Evolutionary conservation across 441 rosid species (phyloP), one percentile per base, ranked within the genome.

Genomic region (Syzygium malaccense): DNA sequence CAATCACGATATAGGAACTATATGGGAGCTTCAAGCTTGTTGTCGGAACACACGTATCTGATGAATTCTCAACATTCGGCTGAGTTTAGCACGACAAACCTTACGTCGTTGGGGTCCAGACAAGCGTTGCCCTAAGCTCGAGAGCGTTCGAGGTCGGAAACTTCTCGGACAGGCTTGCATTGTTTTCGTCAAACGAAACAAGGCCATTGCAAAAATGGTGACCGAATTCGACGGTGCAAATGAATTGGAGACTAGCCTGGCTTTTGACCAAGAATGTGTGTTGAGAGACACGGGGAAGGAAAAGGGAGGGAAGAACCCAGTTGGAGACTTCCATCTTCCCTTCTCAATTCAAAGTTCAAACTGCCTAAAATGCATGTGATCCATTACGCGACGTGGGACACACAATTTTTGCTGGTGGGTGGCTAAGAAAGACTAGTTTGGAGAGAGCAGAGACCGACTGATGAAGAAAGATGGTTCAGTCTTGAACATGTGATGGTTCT

Each of bases 11-110:
- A 71, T 20, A 4, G 28, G 83, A 71, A 71, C 14, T 12, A 37
- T 23, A 23, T 37, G n/a, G 49, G 26, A 15, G 6, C 28, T 23
- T 37, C 80, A 3, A 37, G 49, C 48, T 33, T 20, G 28, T 1
- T 19, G 4, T 5, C 49, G 49, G 80, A 49, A 0, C 49, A 11
- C 37, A 28, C 0, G 15, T 6, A 5, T 11, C 0, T 18, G 14
- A 37, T 33, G 11, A 71, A 37, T 10, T 71, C 15, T 11, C 0
- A 14, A 33, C 37, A 20, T 71, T 9, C 28, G 8, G 19, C 48
- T 10, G 20, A 9, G 48, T 68, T 71, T 71, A 71, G 80, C 80
- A 23, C 4, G 83, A 37, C 37, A 12, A 71, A 37, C 51, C 9
- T 14, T 3, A 37, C n/a, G 3, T 71, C 28, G 53, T 2, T 0